phyloP scores from a whole-genome alignment of 257 asterid genomes.

The Ocimum tenuiflorum region DNA sequence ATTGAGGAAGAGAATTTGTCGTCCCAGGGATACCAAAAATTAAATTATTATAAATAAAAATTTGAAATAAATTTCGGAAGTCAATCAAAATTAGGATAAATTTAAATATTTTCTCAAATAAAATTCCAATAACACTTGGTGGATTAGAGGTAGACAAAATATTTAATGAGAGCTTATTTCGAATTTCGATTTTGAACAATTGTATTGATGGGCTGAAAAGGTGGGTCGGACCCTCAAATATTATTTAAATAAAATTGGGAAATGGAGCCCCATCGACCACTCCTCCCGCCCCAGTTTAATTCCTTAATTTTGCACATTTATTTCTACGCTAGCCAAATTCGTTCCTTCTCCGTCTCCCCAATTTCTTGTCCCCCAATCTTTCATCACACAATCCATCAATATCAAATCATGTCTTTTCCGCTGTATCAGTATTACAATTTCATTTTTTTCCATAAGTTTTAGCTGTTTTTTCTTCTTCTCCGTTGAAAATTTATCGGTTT shows the following conservation, averaged over 20 bases:
- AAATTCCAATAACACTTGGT: no score
- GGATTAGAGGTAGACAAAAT: no score
- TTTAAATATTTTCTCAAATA: no score
- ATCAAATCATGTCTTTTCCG: neutral
- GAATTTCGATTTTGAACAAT: no score
- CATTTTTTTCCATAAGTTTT: neutral
- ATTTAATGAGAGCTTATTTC: no score
- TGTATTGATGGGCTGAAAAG: constrained; percentile 1
- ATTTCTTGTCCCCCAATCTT: constrained; percentile 1
- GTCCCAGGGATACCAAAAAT: no score
- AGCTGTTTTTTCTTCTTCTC: neutral
- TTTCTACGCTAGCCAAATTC: neutral
- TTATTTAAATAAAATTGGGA: neutral
- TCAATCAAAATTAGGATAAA: no score
- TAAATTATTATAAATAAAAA: no score
- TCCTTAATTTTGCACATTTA: constrained; percentile 3
- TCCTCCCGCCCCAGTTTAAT: constrained; percentile 11
- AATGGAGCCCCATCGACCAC: constrained; percentile 1
- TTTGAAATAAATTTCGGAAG: no score
- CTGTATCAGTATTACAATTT: neutral
- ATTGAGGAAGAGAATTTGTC: no score
- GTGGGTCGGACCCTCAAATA: neutral
- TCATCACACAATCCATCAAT: neutral
- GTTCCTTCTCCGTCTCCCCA: neutral
- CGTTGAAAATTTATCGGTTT: neutral